Conservation (phyloP, 345 rosid species). For the Moricandia arvensis region DNA sequence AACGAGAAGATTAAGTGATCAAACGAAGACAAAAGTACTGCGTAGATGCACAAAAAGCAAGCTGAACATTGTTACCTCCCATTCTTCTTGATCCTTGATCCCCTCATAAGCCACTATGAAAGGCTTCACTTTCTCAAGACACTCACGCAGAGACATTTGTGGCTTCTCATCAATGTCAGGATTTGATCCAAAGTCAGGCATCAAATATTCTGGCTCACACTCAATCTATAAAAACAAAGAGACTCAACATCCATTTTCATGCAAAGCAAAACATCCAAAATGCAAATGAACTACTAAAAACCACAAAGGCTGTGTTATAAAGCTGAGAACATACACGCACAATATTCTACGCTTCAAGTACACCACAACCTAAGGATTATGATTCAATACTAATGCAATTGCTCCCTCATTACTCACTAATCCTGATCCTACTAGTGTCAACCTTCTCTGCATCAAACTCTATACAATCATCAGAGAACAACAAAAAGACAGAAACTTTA, state of each 20-base stretch:
- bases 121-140: slow-evolving; percentile 87
- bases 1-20: background rate
- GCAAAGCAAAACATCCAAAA: slow-evolving; percentile 8
- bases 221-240: slow-evolving; percentile 56
- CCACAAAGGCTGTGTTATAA: background rate
- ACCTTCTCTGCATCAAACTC: too few relatives aligned
- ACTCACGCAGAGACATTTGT: slow-evolving; percentile 69
- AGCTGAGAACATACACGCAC: background rate
- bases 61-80: slow-evolving; percentile 59
- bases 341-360: background rate
- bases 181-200: slow-evolving; percentile 72
- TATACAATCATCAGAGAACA: too few relatives aligned
- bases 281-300: background rate
- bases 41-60: background rate
- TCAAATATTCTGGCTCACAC: slow-evolving; percentile 76
- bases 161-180: slow-evolving; percentile 89
- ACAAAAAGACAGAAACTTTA: too few relatives aligned
- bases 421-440: too few relatives aligned
- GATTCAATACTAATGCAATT: too few relatives aligned
- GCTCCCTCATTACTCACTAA: too few relatives aligned
- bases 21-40: background rate
- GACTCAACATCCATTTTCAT: background rate
- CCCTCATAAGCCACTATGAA: slow-evolving; percentile 90
- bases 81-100: slow-evolving; percentile 75
- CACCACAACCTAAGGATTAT: slow-evolving; percentile 4